Percentiles rank a stretch among this genome's conserved stretches.
phyloP scores from a whole-genome alignment of 768 basidiomycete species.

The Mycena olivaceomarginata region DNA sequence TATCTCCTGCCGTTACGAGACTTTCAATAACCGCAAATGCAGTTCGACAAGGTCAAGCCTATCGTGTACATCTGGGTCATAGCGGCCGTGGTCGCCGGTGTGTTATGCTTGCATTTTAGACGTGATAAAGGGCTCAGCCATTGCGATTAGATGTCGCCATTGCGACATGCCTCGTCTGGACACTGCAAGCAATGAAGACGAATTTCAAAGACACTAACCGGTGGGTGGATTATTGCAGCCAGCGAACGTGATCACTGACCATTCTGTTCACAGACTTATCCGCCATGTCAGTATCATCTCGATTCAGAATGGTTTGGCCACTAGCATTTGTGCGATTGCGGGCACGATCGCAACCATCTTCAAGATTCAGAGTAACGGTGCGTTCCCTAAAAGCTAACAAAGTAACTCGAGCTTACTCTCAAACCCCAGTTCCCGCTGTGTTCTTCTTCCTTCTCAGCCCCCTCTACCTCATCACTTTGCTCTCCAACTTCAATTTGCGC shows the following conservation, averaged over 20 bases:
- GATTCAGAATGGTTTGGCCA: conserved; percentile 20
- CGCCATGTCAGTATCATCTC: conserved; percentile 9
- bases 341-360: conserved; percentile 1
- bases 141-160: conserved; percentile 16
- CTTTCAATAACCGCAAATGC: not conserved
- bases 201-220: conserved; percentile 17
- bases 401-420: not conserved
- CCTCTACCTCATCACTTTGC: conserved; percentile 11
- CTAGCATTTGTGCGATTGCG: not conserved
- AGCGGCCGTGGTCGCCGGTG: not conserved
- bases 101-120: not conserved
- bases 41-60: not conserved
- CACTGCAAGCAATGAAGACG: conserved; percentile 13
- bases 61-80: conserved; percentile 1
- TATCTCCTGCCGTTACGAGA: not conserved
- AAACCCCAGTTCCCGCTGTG: not conserved
- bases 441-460: conserved; percentile 17
- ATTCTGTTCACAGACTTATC: conserved; percentile 2
- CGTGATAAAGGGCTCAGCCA: not conserved
- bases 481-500: conserved; percentile 21
- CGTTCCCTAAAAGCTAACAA: not conserved
- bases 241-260: not conserved
- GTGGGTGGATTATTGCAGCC: not conserved
- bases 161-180: conserved; percentile 20
- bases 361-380: conserved; percentile 14